These are phyloP conservation scores for Monascus purpureus DNA, from an alignment of 495 filamentous ascomycete genomes.

Conservation along the genomic window DNA sequence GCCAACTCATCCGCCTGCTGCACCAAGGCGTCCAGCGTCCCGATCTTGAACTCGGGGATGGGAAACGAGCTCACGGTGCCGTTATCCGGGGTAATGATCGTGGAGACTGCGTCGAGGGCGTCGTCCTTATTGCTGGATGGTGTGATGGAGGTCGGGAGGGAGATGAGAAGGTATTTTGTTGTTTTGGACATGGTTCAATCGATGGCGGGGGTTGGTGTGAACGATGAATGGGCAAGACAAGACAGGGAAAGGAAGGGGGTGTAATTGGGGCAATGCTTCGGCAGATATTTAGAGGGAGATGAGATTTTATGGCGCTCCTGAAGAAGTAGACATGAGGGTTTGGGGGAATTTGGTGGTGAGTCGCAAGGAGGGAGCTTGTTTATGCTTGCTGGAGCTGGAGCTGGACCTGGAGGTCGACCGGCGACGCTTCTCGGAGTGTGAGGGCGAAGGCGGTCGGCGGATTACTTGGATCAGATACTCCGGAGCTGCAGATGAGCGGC, in stretches of 20 bases:
- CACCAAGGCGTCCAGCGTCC: constrained; percentile 88
- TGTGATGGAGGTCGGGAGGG: constrained; percentile 60
- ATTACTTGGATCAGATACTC: not conserved
- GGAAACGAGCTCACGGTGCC: constrained; percentile 64
- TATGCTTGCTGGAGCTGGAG: not conserved
- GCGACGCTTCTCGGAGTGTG: no score
- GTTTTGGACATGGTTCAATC: constrained; percentile 39
- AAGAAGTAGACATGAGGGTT: no score
- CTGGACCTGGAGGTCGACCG: not conserved
- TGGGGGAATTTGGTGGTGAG: no score
- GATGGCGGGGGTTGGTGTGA: no score
- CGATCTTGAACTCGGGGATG: constrained; percentile 94
- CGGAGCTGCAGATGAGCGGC: no score
- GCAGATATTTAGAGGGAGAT: no score
- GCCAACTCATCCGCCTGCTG: constrained; percentile 90
- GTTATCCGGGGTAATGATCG: constrained; percentile 59
- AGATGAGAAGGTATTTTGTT: constrained; percentile 56
- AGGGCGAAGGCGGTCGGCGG: constrained; percentile 1
- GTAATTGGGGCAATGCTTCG: no score
- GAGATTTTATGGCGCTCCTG: no score
- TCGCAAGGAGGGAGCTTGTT: not conserved
- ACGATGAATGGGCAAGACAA: no score
- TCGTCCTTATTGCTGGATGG: constrained; percentile 64
- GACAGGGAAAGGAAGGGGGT: no score
- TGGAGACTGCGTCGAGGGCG: constrained; percentile 56